phyloP scores from a whole-genome alignment of 1,139 yeast genomes.

The Lodderomyces metapsilosis region DNA sequence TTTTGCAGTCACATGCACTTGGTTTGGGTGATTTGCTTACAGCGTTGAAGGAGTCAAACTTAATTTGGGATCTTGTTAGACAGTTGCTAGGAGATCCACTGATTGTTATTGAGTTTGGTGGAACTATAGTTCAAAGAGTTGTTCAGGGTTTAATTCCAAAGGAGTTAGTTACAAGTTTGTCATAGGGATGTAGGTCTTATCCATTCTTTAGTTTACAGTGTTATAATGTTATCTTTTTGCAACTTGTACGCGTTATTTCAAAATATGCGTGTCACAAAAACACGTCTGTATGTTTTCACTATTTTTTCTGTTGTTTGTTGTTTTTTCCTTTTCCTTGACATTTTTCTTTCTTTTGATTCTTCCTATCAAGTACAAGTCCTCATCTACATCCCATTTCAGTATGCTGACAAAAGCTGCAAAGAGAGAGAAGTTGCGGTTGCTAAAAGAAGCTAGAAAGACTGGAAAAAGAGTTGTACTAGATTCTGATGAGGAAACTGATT shows the following conservation, averaged over 20 bases:
- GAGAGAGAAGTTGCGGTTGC: constrained; percentile 38
- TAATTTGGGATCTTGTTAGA: constrained; percentile 19
- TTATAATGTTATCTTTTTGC: no score
- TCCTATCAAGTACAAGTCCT: no score
- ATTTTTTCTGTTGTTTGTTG: constrained; percentile 4
- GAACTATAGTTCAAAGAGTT: constrained; percentile 17
- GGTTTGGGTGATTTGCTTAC: constrained; percentile 20
- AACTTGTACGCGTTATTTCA: no score
- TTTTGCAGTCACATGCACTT: constrained; percentile 25
- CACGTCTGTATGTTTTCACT: neutral
- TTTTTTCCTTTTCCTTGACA: constrained; percentile 3
- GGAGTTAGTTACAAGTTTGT: constrained; percentile 5
- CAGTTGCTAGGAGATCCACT: constrained; percentile 20
- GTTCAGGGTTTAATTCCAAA: constrained; percentile 21
- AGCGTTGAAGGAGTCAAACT: constrained; percentile 24
- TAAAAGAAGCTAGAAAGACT: constrained; percentile 39
- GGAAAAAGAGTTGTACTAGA: constrained; percentile 27
- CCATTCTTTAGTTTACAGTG: no score
- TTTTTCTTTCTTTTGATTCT: constrained; percentile 4
- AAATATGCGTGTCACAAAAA: no score
- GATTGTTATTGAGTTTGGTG: constrained; percentile 21
- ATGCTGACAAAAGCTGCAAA: constrained; percentile 33
- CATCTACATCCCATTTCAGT: no score
- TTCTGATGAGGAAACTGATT: constrained; percentile 31
- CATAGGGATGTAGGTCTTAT: neutral